These are phyloP conservation scores for Hymenochaete sp. DNA, from an alignment of 1,284 basidiomycete species.

Conservation along the genomic window DNA sequence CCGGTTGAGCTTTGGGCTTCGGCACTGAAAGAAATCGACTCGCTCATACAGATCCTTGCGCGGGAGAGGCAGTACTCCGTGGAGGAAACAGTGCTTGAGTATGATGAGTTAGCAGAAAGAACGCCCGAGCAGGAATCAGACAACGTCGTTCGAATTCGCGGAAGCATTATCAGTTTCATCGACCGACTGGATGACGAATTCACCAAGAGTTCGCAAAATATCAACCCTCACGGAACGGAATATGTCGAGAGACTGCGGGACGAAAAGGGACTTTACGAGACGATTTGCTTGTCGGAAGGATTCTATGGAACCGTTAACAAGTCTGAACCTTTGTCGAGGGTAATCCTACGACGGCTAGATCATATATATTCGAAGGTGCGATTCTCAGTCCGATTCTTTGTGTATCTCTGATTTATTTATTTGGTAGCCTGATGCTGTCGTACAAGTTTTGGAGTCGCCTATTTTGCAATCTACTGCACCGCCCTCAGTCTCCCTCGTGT, in stretches of 20 bases:
- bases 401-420: not conserved
- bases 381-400: no score
- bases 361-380: slow-evolving; percentile 95
- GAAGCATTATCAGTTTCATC: slow-evolving; percentile 89
- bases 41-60: slow-evolving; percentile 73
- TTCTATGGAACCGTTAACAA: slow-evolving; percentile 81
- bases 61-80: slow-evolving; percentile 71
- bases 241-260: slow-evolving; percentile 95
- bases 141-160: slow-evolving; percentile 73
- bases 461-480: slow-evolving; percentile 48
- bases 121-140: slow-evolving; percentile 63
- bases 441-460: slow-evolving; percentile 80
- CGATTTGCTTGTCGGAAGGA: slow-evolving; percentile 86
- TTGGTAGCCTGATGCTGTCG: slow-evolving; percentile 84
- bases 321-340: slow-evolving; percentile 74
- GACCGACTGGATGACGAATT: slow-evolving; percentile 99
- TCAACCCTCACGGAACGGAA: slow-evolving; percentile 97
- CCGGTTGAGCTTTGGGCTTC: slow-evolving; percentile 87
- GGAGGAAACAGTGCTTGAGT: slow-evolving; percentile 84
- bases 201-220: slow-evolving; percentile 94
- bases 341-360: slow-evolving; percentile 92
- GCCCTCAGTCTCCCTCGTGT: slow-evolving; percentile 48
- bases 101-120: slow-evolving; percentile 87
- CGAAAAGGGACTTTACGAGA: slow-evolving; percentile 90
- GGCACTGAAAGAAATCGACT: slow-evolving; percentile 84